phyloP scores from a whole-genome alignment of 768 basidiomycete genomes.

The Auriscalpium orientale region DNA sequence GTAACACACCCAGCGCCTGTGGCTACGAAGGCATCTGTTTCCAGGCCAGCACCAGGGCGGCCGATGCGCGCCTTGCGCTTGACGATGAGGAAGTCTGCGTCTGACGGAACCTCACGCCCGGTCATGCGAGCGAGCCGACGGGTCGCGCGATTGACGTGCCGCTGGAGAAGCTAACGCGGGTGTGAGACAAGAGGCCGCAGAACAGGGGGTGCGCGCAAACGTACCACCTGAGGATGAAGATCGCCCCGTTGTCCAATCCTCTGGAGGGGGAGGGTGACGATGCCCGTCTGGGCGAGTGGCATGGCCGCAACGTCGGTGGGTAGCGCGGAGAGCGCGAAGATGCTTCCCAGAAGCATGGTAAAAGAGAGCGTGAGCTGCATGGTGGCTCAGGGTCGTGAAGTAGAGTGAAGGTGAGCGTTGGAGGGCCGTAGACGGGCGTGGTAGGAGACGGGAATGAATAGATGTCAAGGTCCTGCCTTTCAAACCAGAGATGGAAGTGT shows the following conservation, averaged over 20 bases:
- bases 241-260: conserved; percentile 25
- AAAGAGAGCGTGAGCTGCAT: conserved; percentile 55
- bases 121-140: conserved; percentile 65
- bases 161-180: conserved; percentile 49
- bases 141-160: conserved; percentile 58
- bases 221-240: conserved; percentile 37
- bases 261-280: conserved; percentile 36
- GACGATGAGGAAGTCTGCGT: conserved; percentile 38
- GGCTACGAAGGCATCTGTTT: not conserved
- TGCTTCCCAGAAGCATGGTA: conserved; percentile 43
- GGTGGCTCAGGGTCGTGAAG: conserved; percentile 5
- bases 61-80: conserved; percentile 26
- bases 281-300: conserved; percentile 27
- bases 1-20: too few relatives aligned
- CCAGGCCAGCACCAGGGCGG: not conserved
- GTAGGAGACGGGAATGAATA: too few relatives aligned
- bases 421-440: too few relatives aligned
- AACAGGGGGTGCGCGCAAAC: conserved; percentile 10
- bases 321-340: conserved; percentile 34
- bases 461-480: too few relatives aligned
- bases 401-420: too few relatives aligned
- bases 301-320: conserved; percentile 33
- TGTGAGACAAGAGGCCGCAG: not conserved
- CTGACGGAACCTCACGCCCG: conserved; percentile 44
- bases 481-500: too few relatives aligned